Evolutionary conservation across 495 filamentous ascomycete species (phyloP), one percentile per base, ranked within the genome.

Genomic region (Lepidopterella palustris): DNA sequence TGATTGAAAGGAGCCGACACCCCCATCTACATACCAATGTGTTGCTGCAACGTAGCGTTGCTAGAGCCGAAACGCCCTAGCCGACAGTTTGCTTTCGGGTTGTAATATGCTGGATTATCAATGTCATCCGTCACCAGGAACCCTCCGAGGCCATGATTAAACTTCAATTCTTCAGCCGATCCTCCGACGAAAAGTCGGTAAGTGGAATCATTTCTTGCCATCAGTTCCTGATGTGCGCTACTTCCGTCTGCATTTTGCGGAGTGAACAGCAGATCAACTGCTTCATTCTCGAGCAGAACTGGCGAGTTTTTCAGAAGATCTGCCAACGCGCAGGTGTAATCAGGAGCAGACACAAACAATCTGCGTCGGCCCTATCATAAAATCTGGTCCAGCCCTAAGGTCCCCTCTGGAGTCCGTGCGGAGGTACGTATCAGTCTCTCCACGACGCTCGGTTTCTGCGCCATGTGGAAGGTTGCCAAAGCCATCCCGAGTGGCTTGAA

Each of bases 51-150:
- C n/a, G n/a, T n/a, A n/a, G n/a, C n/a, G n/a, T n/a, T n/a, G n/a
- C n/a, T n/a, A n/a, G n/a, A n/a, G n/a, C n/a, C n/a, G n/a, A n/a
- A n/a, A n/a, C n/a, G n/a, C n/a, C n/a, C n/a, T n/a, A n/a, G n/a
- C n/a, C n/a, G n/a, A n/a, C n/a, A n/a, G n/a, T n/a, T n/a, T 42
- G 54, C 62, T 51, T 68, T 68, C 18, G 61, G 65, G 39, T 59
- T 57, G 47, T 48, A 61, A 26, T 57, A 65, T 25, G 25, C 45
- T 20, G 60, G 35, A 5, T 35, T 25, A 21, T 58, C 39, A n/a
- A 61, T 59, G 45, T 67, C 58, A 18, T 64, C 32, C 13, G 25
- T 21, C 1, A 57, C 25, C 4, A 64, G 11, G 2, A 64, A 32
- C 2, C 61, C 57, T 18, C 61, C 53, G 0, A 67, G 58, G 8